phyloP scores from a whole-genome alignment of 2,329 filamentous ascomycete species.

The Scortechinia acanthostroma region DNA sequence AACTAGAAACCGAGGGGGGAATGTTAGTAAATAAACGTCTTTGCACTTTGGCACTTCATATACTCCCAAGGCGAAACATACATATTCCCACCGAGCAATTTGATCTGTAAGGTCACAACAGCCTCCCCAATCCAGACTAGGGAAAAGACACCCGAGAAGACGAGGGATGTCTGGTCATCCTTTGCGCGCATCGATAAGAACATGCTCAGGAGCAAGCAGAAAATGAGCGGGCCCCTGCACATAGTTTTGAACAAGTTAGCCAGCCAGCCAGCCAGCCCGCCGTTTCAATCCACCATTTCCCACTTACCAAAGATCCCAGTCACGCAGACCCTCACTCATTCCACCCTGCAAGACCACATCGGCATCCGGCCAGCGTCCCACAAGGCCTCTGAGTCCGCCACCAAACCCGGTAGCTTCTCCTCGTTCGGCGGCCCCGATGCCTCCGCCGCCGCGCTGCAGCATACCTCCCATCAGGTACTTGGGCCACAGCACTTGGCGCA shows the following conservation, averaged over 20 bases:
- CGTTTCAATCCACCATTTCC: too few species aligned
- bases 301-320: slow-evolving; percentile 76
- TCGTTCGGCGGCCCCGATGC: slow-evolving; percentile 56
- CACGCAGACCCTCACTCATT: slow-evolving; percentile 83
- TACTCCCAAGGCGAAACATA: too few species aligned
- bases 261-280: background rate
- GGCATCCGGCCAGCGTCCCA: slow-evolving; percentile 56
- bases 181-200: slow-evolving; percentile 78
- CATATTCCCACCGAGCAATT: slow-evolving; percentile 93
- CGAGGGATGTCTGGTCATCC: slow-evolving; percentile 73
- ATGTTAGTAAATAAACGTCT: background rate
- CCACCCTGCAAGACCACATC: slow-evolving; percentile 54
- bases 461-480: slow-evolving; percentile 79
- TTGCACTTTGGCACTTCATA: too few species aligned
- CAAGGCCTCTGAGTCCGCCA: slow-evolving; percentile 54
- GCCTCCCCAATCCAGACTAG: slow-evolving; percentile 96
- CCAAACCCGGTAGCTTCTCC: slow-evolving; percentile 51
- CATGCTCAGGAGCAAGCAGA: slow-evolving; percentile 81
- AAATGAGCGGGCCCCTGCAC: slow-evolving; percentile 77
- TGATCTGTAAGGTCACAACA: slow-evolving; percentile 95
- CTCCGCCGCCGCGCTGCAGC: slow-evolving; percentile 43
- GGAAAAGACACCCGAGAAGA: slow-evolving; percentile 94
- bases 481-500: slow-evolving; percentile 93
- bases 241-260: background rate
- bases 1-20: slow-evolving; percentile 42